Conservation (phyloP, 257 asterid species). For the Penstemon barbatus region DNA sequence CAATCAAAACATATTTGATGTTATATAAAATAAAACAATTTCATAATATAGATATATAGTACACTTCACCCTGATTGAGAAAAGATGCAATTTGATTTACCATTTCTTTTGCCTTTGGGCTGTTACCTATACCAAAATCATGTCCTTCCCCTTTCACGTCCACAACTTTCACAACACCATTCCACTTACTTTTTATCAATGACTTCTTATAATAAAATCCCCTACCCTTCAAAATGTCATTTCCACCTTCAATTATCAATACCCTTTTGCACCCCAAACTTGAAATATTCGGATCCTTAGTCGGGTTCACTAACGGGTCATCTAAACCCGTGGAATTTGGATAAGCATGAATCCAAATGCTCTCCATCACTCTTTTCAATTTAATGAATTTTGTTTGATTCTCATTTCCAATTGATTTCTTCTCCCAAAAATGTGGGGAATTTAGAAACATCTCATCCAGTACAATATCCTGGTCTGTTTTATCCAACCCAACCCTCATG, state of each 20-base stretch:
- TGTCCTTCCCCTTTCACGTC: slow-evolving; percentile 15
- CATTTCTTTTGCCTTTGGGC: neutral
- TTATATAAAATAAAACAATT: neutral
- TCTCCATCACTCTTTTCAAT: neutral
- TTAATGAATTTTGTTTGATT: neutral
- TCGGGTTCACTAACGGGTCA: slow-evolving; percentile 14
- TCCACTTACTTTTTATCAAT: slow-evolving; percentile 10
- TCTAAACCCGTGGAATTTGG: neutral
- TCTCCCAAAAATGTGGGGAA: slow-evolving; percentile 10
- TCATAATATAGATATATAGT: neutral
- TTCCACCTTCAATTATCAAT: neutral
- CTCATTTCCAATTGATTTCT: neutral
- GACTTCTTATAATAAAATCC: neutral
- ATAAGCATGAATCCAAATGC: neutral
- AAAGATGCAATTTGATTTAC: neutral
- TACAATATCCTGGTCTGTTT: neutral
- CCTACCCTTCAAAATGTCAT: neutral
- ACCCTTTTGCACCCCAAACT: neutral
- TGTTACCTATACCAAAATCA: slow-evolving; percentile 1
- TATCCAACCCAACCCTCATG: neutral
- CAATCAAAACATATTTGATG: too few relatives aligned
- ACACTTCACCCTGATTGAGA: neutral
- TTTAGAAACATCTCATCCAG: neutral
- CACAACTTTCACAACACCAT: neutral
- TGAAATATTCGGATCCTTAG: neutral